Conservation (phyloP, 2,329 filamentous ascomycete genomes). For the Fusarium anthophilum region DNA sequence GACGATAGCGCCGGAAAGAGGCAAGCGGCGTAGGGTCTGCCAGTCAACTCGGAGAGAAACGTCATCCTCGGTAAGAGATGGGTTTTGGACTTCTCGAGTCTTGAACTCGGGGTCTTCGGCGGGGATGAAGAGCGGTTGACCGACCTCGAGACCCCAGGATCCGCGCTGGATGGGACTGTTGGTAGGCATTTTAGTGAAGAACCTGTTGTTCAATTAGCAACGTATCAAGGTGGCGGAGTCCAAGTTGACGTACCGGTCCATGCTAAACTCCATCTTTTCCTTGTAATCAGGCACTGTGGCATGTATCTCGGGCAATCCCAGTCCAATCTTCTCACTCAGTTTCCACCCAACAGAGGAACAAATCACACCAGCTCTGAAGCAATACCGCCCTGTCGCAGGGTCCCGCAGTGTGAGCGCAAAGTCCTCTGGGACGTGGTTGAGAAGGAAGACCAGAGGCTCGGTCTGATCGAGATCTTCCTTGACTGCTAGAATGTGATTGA, state of each 20-base stretch:
- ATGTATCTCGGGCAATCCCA: constrained; percentile 77
- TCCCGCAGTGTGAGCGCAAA: constrained; percentile 81
- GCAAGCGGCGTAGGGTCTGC: constrained; percentile 84
- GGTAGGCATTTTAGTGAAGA: constrained; percentile 80
- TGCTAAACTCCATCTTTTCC: constrained; percentile 86
- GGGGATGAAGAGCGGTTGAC: constrained; percentile 78
- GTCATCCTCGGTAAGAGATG: constrained; percentile 64
- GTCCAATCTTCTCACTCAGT: constrained; percentile 76
- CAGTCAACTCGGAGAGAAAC: constrained; percentile 82
- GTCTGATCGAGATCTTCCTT: constrained; percentile 68
- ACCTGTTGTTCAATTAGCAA: constrained; percentile 57
- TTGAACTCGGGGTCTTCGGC: constrained; percentile 71
- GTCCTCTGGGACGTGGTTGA: constrained; percentile 85
- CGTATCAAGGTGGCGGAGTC: fast-evolving
- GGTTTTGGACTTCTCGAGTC: constrained; percentile 66
- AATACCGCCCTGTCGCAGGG: constrained; percentile 75
- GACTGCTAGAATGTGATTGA: constrained; percentile 74
- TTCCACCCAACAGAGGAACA: constrained; percentile 87
- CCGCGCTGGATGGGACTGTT: constrained; percentile 82
- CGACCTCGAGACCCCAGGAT: constrained; percentile 84
- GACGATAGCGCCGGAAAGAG: constrained; percentile 76
- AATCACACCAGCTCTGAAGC: constrained; percentile 78
- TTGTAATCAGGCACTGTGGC: constrained; percentile 81
- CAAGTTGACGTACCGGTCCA: constrained; percentile 72
- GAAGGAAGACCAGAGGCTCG: constrained; percentile 73